Evolutionary conservation across 805 yeast genomes (phyloP), one percentile per base, ranked within the genome.

Genomic region (Priceomyces carsonii): DNA sequence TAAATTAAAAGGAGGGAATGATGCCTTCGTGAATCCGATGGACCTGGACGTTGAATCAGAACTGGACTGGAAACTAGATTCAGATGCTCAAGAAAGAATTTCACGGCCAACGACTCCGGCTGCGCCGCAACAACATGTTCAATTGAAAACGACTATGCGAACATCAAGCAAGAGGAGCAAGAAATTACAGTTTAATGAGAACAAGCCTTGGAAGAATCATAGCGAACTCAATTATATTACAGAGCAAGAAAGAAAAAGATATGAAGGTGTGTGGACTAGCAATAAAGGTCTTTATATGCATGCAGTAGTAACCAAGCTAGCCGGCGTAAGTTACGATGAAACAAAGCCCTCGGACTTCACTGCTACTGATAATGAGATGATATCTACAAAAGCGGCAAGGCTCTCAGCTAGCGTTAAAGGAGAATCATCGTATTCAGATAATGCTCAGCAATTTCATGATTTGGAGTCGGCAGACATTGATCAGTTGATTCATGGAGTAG

Each of bases 191-290:
- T 89, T 90, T 58, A 83, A 90, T 53, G 95, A 84, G 50, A 86
- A 85, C 40, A 88, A 89, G 58, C 98, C 98, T 0, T 89, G 97
- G 96, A 89, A 90, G 50, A 80, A 82, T 50, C 97, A 88, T 59
- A 68, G 67, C 19, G 85, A 79, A 40, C 67, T 80, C 5, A 50
- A 43, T 54, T 67, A 44, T 56, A 65, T 73, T 22, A 69, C 75
- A 1, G 80, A 76, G 29, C 73, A 67, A 28, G 98, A 93, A 55
- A 72, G 86, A 40, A 89, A 89, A 54, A 63, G 98, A 24, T 93
- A 91, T 58, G 97, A 90, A 58, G 95, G 95, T 17, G 75, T 93
- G 10, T 93, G 96, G 96, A 95, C 84, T 0, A 80, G 95, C 21
- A 93, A 93, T 54, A 79, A 77, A 43, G 95, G 93, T 2, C 51